A percentile compares a stretch with the other conserved stretches of the same genome.
Evolutionary conservation across 345 rosid species (phyloP).

Genomic region (Eucalyptus grandis): DNA sequence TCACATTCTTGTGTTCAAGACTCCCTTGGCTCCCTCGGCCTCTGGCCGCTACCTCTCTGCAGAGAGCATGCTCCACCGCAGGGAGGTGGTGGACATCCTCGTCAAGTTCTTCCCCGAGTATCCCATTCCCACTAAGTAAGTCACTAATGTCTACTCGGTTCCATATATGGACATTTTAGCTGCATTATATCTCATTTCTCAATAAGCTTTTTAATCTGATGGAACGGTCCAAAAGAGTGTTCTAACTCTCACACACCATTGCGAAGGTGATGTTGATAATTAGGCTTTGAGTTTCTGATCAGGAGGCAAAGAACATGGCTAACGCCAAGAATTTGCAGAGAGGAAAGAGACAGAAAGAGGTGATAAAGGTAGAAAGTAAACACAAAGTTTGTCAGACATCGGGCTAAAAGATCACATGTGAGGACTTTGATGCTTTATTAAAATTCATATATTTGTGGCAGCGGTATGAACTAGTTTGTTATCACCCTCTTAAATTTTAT

Average conservation of each 20-base stretch:
- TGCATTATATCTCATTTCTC: slow-evolving; percentile 1
- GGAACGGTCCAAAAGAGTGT: not conserved
- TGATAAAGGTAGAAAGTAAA: not conserved
- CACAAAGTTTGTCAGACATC: not conserved
- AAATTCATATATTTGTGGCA: not conserved
- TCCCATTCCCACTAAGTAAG: slow-evolving; percentile 88
- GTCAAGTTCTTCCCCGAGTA: slow-evolving; percentile 78
- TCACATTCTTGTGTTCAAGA: slow-evolving; percentile 63
- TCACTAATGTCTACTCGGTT: not conserved
- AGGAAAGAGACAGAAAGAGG: not conserved
- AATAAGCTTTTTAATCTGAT: not conserved
- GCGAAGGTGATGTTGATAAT: not conserved
- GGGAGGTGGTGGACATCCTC: slow-evolving; percentile 79
- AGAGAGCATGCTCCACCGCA: slow-evolving; percentile 75
- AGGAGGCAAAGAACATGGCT: not conserved
- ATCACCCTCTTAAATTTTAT: not conserved
- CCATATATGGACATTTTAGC: not conserved
- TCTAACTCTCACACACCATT: not conserved
- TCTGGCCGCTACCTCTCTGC: slow-evolving; percentile 78
- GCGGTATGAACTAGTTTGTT: not conserved
- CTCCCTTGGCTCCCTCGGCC: slow-evolving; percentile 62
- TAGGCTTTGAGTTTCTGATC: not conserved
- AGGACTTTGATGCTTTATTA: not conserved
- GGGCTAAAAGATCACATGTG: not conserved
- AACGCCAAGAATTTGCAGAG: not conserved